Percentiles rank a stretch among this genome's conserved stretches.
phyloP scores from a whole-genome alignment of 305 asterid species.

The Fraxinus sp. region DNA sequence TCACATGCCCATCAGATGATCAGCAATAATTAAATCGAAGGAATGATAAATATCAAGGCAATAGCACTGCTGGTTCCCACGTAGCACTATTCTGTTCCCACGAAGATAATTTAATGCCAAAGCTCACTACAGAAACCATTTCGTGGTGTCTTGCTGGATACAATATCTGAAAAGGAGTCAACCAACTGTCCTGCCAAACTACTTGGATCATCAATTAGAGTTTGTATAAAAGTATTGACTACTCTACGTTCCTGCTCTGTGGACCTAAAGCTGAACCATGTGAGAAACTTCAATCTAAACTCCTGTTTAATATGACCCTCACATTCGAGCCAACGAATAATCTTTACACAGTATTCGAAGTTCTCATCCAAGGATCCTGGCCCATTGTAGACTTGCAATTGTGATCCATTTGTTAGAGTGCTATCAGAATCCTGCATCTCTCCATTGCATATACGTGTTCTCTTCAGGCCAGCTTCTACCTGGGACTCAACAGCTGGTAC shows the following conservation, averaged over 20 bases:
- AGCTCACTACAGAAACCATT: constrained; percentile 78
- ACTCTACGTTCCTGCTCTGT: constrained; percentile 89
- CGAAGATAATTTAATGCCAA: constrained; percentile 39
- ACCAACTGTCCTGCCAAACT: constrained; percentile 93
- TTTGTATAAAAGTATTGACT: constrained; percentile 79
- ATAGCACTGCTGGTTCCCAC: background rate
- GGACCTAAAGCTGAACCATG: constrained; percentile 89
- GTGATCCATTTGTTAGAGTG: constrained; percentile 81
- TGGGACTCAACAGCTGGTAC: constrained; percentile 58
- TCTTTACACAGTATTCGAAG: constrained; percentile 81
- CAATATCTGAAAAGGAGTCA: constrained; percentile 75
- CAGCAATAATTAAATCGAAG: constrained; percentile 5
- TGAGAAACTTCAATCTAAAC: constrained; percentile 77
- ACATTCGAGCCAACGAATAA: constrained; percentile 87
- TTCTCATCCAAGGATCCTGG: constrained; percentile 69
- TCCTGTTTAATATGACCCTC: constrained; percentile 73
- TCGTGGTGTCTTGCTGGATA: constrained; percentile 66
- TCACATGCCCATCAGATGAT: constrained; percentile 12
- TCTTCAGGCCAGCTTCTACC: constrained; percentile 49
- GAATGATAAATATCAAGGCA: constrained; percentile 18
- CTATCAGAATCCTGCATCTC: constrained; percentile 82
- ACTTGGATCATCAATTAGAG: constrained; percentile 76
- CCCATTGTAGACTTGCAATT: constrained; percentile 41
- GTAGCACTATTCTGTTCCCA: background rate
- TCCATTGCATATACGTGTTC: constrained; percentile 43